Evolutionary conservation across 1,139 yeast genomes (phyloP).

Genomic region (Pichia sp.): DNA sequence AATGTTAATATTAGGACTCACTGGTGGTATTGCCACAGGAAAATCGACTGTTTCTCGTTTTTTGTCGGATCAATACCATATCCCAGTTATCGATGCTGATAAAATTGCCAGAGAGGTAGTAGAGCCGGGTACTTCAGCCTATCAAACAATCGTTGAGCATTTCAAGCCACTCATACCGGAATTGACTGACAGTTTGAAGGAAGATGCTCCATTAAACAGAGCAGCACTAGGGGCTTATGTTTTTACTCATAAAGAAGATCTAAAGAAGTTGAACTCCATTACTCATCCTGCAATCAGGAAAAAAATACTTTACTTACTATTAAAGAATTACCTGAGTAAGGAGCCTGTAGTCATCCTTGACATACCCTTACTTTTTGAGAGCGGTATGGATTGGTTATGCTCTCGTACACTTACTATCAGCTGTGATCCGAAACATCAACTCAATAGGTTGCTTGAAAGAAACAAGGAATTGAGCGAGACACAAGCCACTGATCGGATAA

Average conservation of each 20-base stretch:
- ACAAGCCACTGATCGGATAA: slow-evolving; percentile 70
- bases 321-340: slow-evolving; percentile 50
- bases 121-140: slow-evolving; percentile 72
- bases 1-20: slow-evolving; percentile 87
- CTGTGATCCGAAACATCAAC: slow-evolving; percentile 55
- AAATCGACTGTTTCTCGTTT: slow-evolving; percentile 81
- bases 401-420: slow-evolving; percentile 68
- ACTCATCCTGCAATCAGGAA: slow-evolving; percentile 87
- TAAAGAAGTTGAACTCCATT: slow-evolving; percentile 59
- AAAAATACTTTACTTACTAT: slow-evolving; percentile 57
- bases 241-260: slow-evolving; percentile 53
- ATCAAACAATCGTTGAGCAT: slow-evolving; percentile 56
- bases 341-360: slow-evolving; percentile 67
- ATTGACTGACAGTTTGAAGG: slow-evolving; percentile 35
- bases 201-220: slow-evolving; percentile 53
- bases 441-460: slow-evolving; percentile 57
- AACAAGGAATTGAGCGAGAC: slow-evolving; percentile 62
- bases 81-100: slow-evolving; percentile 85
- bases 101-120: slow-evolving; percentile 81
- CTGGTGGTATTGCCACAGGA: slow-evolving; percentile 96
- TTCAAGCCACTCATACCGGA: slow-evolving; percentile 56
- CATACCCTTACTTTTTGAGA: slow-evolving; percentile 85
- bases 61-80: slow-evolving; percentile 45
- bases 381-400: slow-evolving; percentile 65
- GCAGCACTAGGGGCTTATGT: slow-evolving; percentile 74